These are phyloP conservation scores for Grammothele lineata DNA, from an alignment of 768 basidiomycete genomes.

Conservation along the genomic window DNA sequence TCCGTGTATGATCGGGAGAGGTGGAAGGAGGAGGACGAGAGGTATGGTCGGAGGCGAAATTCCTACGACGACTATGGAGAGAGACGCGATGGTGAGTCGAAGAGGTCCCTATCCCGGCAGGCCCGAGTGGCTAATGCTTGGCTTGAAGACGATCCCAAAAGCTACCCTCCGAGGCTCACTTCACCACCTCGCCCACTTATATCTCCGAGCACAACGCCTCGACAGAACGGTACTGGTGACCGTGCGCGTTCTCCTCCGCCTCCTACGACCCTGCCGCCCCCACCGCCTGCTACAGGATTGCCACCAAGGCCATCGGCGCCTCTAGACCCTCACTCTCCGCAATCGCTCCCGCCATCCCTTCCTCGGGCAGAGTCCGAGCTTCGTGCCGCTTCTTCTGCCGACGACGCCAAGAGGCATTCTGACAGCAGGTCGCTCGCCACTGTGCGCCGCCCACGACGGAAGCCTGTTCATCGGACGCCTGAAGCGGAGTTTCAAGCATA, in stretches of 20 bases:
- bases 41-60: background rate
- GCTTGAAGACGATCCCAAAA: too few species aligned
- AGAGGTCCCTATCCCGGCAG: too few species aligned
- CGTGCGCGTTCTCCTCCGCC: conserved; percentile 8
- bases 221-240: conserved; percentile 10
- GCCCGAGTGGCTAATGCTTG: too few species aligned
- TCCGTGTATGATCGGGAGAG: conserved; percentile 13
- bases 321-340: conserved; percentile 41
- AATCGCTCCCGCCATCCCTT: background rate
- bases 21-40: conserved; percentile 5
- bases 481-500: conserved; percentile 69
- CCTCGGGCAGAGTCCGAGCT: conserved; percentile 9
- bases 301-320: conserved; percentile 47
- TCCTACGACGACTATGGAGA: conserved; percentile 1
- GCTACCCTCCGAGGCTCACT: too few species aligned
- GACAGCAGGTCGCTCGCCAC: too few species aligned
- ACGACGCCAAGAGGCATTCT: background rate
- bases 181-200: conserved; percentile 9
- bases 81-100: background rate
- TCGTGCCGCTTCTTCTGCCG: background rate
- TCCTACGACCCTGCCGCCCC: conserved; percentile 14
- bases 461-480: conserved; percentile 33
- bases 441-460: too few species aligned
- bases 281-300: conserved; percentile 18
- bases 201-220: conserved; percentile 16